These are phyloP conservation scores for Daldinia eschscholtzii DNA, from an alignment of 2,329 filamentous ascomycete species.

Conservation along the genomic window DNA sequence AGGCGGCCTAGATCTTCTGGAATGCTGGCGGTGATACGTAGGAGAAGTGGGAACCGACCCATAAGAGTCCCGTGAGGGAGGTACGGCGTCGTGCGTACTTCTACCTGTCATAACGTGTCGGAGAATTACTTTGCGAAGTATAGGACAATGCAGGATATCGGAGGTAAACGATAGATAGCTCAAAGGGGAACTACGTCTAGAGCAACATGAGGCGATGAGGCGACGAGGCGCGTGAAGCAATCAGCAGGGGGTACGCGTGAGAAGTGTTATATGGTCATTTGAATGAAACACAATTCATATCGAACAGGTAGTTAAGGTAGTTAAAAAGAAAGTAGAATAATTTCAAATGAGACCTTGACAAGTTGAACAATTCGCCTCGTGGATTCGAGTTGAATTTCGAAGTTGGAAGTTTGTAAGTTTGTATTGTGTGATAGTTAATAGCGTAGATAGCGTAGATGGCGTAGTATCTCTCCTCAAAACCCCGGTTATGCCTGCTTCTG, in stretches of 20 bases:
- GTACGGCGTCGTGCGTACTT: slow-evolving; percentile 33
- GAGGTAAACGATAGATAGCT: slow-evolving; percentile 5
- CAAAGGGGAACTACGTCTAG: slow-evolving; percentile 14
- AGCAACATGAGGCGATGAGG: slow-evolving; percentile 4
- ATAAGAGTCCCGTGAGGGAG: slow-evolving; percentile 38
- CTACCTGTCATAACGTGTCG: slow-evolving; percentile 39
- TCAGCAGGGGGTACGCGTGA: slow-evolving; percentile 12
- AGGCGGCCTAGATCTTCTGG: slow-evolving; percentile 45
- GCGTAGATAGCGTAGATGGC: neutral
- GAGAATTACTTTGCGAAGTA: neutral
- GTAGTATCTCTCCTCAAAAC: neutral
- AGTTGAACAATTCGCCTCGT: neutral
- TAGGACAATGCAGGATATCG: neutral
- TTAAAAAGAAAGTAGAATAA: too few relatives aligned
- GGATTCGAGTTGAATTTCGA: neutral
- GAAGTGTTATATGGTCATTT: slow-evolving; percentile 6
- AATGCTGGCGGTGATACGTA: slow-evolving; percentile 42
- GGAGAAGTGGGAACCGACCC: slow-evolving; percentile 45
- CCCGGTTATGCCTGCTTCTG: neutral
- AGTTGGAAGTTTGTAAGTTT: slow-evolving; percentile 2
- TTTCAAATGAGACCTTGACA: too few relatives aligned
- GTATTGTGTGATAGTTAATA: neutral
- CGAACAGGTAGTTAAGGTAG: slow-evolving; percentile 2
- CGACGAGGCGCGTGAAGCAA: slow-evolving; percentile 16
- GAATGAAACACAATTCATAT: slow-evolving; percentile 14